Conservation (phyloP, 768 basidiomycete species). For the Naematelia aurantialba region DNA sequence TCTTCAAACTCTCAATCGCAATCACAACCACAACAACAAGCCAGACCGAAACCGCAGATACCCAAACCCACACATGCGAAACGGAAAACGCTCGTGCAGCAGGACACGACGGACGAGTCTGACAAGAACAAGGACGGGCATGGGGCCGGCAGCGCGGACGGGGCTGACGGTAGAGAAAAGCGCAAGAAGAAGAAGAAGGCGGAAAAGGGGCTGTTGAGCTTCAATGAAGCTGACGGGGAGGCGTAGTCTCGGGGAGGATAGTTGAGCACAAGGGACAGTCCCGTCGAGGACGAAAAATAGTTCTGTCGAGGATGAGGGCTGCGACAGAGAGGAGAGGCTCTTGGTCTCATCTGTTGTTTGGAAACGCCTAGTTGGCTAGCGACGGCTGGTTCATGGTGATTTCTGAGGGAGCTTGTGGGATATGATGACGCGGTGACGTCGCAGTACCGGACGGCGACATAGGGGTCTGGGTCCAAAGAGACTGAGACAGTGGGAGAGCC, state of each 20-base stretch:
- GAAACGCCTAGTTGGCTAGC: too few species aligned
- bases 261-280: background rate
- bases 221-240: constrained; percentile 48
- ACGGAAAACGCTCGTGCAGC: constrained; percentile 34
- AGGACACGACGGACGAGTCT: constrained; percentile 6
- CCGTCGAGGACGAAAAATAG: background rate
- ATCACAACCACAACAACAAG: constrained; percentile 2
- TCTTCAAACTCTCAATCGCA: background rate
- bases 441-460: too few species aligned
- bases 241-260: background rate
- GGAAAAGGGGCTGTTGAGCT: constrained; percentile 51
- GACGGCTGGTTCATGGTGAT: too few species aligned
- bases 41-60: constrained; percentile 17
- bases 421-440: too few species aligned
- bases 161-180: constrained; percentile 11
- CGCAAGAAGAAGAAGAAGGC: constrained; percentile 50
- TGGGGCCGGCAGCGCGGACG: too few species aligned
- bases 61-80: constrained; percentile 27
- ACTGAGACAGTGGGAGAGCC: too few species aligned
- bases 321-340: background rate
- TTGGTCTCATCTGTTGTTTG: too few species aligned
- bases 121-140: constrained; percentile 2
- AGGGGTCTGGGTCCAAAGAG: too few species aligned
- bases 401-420: too few species aligned
- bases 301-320: constrained; percentile 4